Evolutionary conservation across 192 early-diverging fungal species (phyloP).

Genomic region (Gaertneriomyces sp.): DNA sequence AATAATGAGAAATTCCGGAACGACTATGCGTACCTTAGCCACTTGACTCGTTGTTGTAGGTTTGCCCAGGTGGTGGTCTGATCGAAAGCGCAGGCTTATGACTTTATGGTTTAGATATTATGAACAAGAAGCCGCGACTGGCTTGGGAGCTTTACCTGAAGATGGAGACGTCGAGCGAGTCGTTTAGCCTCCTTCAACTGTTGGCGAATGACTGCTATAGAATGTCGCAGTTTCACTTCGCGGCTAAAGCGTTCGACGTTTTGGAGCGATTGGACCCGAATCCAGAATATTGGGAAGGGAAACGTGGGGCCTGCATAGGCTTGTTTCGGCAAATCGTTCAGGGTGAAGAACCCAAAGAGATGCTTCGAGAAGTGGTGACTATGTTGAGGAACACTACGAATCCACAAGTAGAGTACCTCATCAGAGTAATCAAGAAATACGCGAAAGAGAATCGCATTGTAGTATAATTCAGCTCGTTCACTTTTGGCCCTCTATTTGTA

Average conservation of each 20-base stretch:
- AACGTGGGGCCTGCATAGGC: conserved; percentile 60
- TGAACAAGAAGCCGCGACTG: conserved; percentile 58
- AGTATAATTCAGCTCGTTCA: no score
- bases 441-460: no score
- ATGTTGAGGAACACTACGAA: conserved; percentile 56
- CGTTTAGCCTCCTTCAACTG: conserved; percentile 58
- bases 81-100: not conserved
- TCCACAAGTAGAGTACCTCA: conserved; percentile 63
- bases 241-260: conserved; percentile 63
- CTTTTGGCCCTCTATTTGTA: no score
- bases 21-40: conserved; percentile 58
- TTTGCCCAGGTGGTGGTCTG: not conserved
- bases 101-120: conserved; percentile 43
- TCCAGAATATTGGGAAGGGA: conserved; percentile 65
- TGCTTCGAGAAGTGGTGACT: conserved; percentile 49
- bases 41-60: conserved; percentile 59
- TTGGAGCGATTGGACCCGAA: conserved; percentile 59
- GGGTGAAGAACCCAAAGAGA: conserved; percentile 51
- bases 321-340: conserved; percentile 50
- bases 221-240: conserved; percentile 49
- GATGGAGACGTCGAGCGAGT: conserved; percentile 65
- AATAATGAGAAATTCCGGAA: conserved; percentile 58
- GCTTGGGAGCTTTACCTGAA: conserved; percentile 65
- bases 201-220: conserved; percentile 66
- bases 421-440: conserved; percentile 52